Conservation (phyloP, 306 rosid species). For the Trifolium repens region DNA sequence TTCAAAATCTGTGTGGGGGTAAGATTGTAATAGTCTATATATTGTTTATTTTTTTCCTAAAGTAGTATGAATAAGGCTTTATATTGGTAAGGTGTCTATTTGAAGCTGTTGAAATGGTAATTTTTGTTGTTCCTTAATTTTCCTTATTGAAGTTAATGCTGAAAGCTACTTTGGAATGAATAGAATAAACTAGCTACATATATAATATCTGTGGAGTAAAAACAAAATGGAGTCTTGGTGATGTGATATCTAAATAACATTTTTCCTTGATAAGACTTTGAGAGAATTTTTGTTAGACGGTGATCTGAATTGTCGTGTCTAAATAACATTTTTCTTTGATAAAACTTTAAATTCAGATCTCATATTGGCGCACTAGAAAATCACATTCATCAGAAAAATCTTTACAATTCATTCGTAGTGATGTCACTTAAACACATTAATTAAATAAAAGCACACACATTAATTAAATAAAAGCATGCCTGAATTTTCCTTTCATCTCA, state of each 20-base stretch:
- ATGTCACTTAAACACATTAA: too few relatives aligned
- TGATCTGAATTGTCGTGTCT: too few relatives aligned
- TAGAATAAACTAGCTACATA: neutral
- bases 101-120: conserved; percentile 59
- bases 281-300: too few relatives aligned
- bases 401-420: too few relatives aligned
- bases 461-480: too few relatives aligned
- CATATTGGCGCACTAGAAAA: too few relatives aligned
- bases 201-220: neutral
- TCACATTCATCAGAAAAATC: too few relatives aligned
- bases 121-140: conserved; percentile 38
- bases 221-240: neutral
- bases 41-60: neutral
- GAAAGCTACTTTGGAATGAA: conserved; percentile 33
- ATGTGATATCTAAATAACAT: neutral
- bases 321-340: too few relatives aligned
- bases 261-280: too few relatives aligned
- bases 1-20: neutral
- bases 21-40: neutral
- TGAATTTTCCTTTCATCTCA: neutral
- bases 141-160: conserved; percentile 44
- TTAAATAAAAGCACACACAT: too few relatives aligned
- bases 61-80: conserved; percentile 2
- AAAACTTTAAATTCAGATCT: too few relatives aligned
- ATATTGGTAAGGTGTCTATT: conserved; percentile 59